Base-by-base conservation (phyloP, 2,329 filamentous ascomycete genomes). In the Hirsutella minnesotensis region DNA sequence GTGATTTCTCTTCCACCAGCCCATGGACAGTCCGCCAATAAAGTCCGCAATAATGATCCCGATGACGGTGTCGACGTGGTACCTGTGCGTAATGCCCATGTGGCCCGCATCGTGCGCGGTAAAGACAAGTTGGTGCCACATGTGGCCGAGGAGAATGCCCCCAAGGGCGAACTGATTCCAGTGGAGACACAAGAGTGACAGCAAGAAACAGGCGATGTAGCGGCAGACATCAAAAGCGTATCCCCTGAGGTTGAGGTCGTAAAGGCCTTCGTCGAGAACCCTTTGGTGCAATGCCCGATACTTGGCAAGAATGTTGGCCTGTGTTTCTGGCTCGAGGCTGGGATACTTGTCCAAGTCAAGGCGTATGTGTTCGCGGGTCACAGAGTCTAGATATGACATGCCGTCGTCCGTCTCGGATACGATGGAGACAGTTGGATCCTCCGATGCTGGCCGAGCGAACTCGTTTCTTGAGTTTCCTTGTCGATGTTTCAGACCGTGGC, bases 1-100 rank as follows among this genome's bases (percentile, higher is more conserved):
- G 63, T 96, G 90, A 59, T 81, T 95, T 47, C 79, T 75, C 65
- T 96, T 96, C 90, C 92, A 98, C 92, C 92, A 98, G 37, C 90
- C 86, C 42, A 95, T 66, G 21, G 87, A 95, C 29, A 98, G 65
- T 0, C 92, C 92, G 31, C 92, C 92, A 18, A 92, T 67, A 53
- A 83, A 96, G 59, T 95, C 84, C 42, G 89, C 88, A 54, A 95
- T 83, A 49, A 94, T 66, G 56, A 96, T 95, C 39, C 87, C 90
- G 48, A 98, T 86, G 39, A 83, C 71, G 2, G 83, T 83, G 61
- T 98, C 92, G 31, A 79, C 64, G 40, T 84, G 80, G 59, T 90
- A 96, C 58, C 82, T 73, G 63, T 96, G 90, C 2, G 92, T 98
- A 53, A 98, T 95, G 51, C 86, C 92, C 83, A 95, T 94, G 62